Evolutionary conservation across 1,284 basidiomycete species (phyloP).

Genomic region (Kwoniella shivajii): DNA sequence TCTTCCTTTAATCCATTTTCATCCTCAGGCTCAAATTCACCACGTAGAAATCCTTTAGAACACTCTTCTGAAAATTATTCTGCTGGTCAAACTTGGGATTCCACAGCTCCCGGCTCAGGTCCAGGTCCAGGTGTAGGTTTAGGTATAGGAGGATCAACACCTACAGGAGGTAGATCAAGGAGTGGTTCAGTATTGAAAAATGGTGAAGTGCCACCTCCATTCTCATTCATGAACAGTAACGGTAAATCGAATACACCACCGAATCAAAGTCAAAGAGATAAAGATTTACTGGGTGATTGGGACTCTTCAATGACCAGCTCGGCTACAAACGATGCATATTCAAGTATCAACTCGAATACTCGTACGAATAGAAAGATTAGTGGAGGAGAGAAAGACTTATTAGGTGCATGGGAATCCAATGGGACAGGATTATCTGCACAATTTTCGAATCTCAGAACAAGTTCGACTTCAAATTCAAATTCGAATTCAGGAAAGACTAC

Average conservation of each 20-base stretch:
- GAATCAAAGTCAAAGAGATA: slow-evolving; percentile 5
- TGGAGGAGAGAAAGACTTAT: slow-evolving; percentile 30
- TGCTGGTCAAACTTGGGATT: slow-evolving; percentile 40
- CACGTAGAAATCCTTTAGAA: slow-evolving; percentile 12
- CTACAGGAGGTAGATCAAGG: slow-evolving; percentile 20
- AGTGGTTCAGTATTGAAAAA: slow-evolving; percentile 26
- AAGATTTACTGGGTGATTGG: slow-evolving; percentile 27
- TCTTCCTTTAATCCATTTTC: slow-evolving; percentile 40
- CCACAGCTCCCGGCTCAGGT: slow-evolving; percentile 23
- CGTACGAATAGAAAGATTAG: neutral
- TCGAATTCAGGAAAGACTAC: neutral
- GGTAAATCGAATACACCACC: neutral
- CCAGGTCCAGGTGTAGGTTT: slow-evolving; percentile 17
- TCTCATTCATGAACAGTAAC: slow-evolving; percentile 22
- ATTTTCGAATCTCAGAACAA: too few relatives aligned
- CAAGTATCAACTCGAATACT: neutral
- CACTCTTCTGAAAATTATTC: slow-evolving; percentile 44
- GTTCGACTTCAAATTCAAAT: too few relatives aligned
- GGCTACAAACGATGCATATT: neutral
- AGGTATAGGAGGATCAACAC: neutral
- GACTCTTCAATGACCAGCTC: neutral
- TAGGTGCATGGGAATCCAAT: slow-evolving; percentile 41
- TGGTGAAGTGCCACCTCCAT: slow-evolving; percentile 22
- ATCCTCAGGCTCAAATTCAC: slow-evolving; percentile 21
- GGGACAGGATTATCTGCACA: slow-evolving; percentile 38